Evolutionary conservation across 352 stramenopile genomes (phyloP).

Genomic region (Globisporangium megalacanthum): DNA sequence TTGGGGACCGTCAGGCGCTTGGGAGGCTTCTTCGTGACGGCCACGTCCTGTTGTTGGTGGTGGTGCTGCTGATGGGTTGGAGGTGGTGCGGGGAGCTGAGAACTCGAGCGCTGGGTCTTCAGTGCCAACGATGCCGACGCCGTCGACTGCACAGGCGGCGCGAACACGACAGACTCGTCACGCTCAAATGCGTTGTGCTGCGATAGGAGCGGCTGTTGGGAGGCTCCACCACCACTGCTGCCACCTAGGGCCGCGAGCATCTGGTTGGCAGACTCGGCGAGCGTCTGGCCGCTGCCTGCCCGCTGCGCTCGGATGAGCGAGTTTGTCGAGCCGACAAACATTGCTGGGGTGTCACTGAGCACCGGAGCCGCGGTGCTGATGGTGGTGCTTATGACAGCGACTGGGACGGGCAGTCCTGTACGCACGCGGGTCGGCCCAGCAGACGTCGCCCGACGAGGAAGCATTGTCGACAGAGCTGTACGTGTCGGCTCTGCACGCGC

Average conservation of each 20-base stretch:
- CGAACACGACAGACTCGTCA: conserved; percentile 4
- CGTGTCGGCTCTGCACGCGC: background rate
- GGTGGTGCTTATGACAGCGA: background rate
- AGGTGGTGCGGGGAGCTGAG: conserved; percentile 17
- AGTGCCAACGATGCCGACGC: conserved; percentile 8
- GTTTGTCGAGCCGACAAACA: conserved; percentile 54
- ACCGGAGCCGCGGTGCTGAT: conserved; percentile 3
- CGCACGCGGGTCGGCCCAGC: conserved; percentile 16
- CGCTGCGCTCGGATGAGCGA: conserved; percentile 65
- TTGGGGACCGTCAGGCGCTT: conserved; percentile 70
- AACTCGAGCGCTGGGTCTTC: conserved; percentile 32
- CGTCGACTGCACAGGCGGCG: conserved; percentile 8
- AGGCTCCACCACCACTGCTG: conserved; percentile 4
- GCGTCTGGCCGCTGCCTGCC: conserved; percentile 32
- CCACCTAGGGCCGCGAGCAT: conserved; percentile 40
- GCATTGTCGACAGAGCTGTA: background rate
- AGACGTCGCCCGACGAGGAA: conserved; percentile 10
- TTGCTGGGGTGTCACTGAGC: conserved; percentile 7
- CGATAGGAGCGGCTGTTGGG: background rate
- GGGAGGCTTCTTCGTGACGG: conserved; percentile 5
- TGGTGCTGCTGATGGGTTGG: conserved; percentile 1
- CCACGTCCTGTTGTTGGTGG: conserved; percentile 14
- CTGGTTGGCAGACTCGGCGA: conserved; percentile 43
- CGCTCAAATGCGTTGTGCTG: background rate
- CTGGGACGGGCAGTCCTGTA: conserved; percentile 2